Percentiles rank a stretch among this genome's conserved stretches.
These are phyloP conservation scores for Paratinospora sagittata DNA, from an alignment of 164 flowering plant species.

Conservation along the genomic window DNA sequence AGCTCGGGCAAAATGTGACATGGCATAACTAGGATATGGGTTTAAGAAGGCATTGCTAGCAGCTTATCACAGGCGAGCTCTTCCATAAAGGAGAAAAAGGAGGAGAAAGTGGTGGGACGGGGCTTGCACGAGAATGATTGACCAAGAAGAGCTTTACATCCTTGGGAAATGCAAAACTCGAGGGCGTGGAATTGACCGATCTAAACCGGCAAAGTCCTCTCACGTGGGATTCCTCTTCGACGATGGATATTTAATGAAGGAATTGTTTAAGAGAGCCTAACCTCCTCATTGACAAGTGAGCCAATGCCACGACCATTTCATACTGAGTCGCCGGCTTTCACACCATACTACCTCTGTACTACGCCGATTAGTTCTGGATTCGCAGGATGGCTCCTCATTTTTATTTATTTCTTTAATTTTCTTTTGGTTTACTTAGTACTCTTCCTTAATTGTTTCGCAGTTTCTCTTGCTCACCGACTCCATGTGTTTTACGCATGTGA, in stretches of 20 bases:
- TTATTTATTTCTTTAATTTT: too few relatives aligned
- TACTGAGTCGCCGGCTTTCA: constrained; percentile 18
- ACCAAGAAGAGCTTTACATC: neutral
- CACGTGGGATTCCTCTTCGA: constrained; percentile 3
- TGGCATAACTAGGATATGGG: neutral
- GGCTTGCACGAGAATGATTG: neutral
- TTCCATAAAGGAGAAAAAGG: neutral
- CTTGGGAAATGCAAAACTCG: neutral
- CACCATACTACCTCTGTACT: neutral
- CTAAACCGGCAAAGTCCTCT: neutral
- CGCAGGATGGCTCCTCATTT: neutral
- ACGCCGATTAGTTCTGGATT: neutral
- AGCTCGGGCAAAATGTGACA: too few relatives aligned
- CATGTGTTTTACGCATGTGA: too few relatives aligned
- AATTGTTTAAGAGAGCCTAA: neutral
- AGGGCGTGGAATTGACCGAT: constrained; percentile 1
- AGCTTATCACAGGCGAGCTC: neutral
- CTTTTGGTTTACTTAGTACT: neutral
- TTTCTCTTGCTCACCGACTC: neutral
- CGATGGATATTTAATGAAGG: neutral
- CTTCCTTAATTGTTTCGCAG: neutral
- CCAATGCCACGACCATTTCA: neutral
- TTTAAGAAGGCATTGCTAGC: neutral
- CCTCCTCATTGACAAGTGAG: constrained; percentile 10
- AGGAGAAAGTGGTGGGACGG: neutral